Conservation (phyloP, 768 basidiomycete genomes). For the Russula dissimulans region DNA sequence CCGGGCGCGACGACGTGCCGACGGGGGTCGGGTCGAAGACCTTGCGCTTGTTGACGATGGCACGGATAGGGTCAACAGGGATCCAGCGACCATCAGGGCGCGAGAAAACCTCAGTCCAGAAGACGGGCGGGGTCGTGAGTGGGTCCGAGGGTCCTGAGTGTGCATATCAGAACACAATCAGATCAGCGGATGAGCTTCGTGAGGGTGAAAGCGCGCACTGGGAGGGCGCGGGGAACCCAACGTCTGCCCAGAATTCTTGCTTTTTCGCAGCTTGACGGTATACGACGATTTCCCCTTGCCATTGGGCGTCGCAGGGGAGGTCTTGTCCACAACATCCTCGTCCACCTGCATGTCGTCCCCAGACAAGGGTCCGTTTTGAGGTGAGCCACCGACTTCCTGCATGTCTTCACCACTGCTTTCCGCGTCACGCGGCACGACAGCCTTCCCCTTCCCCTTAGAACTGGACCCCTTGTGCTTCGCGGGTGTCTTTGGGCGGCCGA, state of each 20-base stretch:
- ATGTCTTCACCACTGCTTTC: slow-evolving; percentile 32
- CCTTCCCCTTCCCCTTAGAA: slow-evolving; percentile 25
- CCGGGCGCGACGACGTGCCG: slow-evolving; percentile 15
- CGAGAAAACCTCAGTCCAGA: slow-evolving; percentile 97
- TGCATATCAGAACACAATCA: neutral
- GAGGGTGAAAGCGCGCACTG: slow-evolving; percentile 5
- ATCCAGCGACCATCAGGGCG: slow-evolving; percentile 88
- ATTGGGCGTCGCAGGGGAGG: slow-evolving; percentile 27
- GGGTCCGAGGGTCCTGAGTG: slow-evolving; percentile 40
- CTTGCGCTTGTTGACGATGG: slow-evolving; percentile 69
- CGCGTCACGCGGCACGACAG: slow-evolving; percentile 25
- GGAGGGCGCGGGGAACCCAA: slow-evolving; percentile 24
- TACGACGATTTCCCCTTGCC: slow-evolving; percentile 54
- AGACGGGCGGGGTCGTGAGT: slow-evolving; percentile 65
- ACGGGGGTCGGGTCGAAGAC: slow-evolving; percentile 57
- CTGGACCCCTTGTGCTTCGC: slow-evolving; percentile 35
- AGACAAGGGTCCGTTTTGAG: slow-evolving; percentile 22
- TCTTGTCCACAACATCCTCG: slow-evolving; percentile 22
- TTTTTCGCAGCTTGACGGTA: slow-evolving; percentile 49
- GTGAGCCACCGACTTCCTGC: slow-evolving; percentile 29
- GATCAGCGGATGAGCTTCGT: neutral
- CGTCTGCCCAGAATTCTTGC: slow-evolving; percentile 41
- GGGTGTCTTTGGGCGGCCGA: slow-evolving; percentile 46
- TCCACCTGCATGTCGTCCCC: slow-evolving; percentile 37
- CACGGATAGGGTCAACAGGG: slow-evolving; percentile 82